These are phyloP conservation scores for Candida ipomoeae DNA, from an alignment of 805 yeast genomes.

Conservation along the genomic window DNA sequence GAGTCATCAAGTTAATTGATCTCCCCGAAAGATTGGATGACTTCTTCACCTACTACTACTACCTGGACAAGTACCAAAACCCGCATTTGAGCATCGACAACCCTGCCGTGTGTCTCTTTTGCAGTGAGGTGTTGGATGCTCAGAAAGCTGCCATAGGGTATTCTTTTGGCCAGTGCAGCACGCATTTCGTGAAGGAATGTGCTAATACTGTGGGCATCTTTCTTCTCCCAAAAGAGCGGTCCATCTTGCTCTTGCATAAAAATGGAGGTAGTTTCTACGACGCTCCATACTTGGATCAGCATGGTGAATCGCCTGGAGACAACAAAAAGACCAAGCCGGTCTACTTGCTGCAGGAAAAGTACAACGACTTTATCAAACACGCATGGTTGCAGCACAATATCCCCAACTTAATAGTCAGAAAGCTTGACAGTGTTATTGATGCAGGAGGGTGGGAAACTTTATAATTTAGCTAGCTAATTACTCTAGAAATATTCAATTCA, in stretches of 20 bases:
- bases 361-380: conserved; percentile 59
- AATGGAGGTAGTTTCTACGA: conserved; percentile 80
- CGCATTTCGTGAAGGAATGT: conserved; percentile 63
- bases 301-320: conserved; percentile 81
- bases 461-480: conserved; percentile 24
- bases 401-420: conserved; percentile 72
- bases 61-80: conserved; percentile 39
- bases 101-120: conserved; percentile 83
- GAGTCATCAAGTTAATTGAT: conserved; percentile 52
- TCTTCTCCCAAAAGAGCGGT: conserved; percentile 64
- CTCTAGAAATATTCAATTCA: not conserved
- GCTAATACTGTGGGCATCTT: conserved; percentile 65
- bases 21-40: conserved; percentile 66
- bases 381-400: conserved; percentile 79
- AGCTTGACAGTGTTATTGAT: conserved; percentile 73
- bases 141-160: conserved; percentile 58
- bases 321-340: conserved; percentile 70
- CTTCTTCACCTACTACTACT: conserved; percentile 59
- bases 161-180: conserved; percentile 71
- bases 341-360: conserved; percentile 55
- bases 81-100: conserved; percentile 47
- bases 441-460: conserved; percentile 95
- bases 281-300: conserved; percentile 80
- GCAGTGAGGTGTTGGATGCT: conserved; percentile 66
- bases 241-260: conserved; percentile 58